Percentiles rank a stretch among this genome's conserved stretches.
phyloP scores from a whole-genome alignment of 2,329 filamentous ascomycete species.

The Hymenoscyphus salicellus region DNA sequence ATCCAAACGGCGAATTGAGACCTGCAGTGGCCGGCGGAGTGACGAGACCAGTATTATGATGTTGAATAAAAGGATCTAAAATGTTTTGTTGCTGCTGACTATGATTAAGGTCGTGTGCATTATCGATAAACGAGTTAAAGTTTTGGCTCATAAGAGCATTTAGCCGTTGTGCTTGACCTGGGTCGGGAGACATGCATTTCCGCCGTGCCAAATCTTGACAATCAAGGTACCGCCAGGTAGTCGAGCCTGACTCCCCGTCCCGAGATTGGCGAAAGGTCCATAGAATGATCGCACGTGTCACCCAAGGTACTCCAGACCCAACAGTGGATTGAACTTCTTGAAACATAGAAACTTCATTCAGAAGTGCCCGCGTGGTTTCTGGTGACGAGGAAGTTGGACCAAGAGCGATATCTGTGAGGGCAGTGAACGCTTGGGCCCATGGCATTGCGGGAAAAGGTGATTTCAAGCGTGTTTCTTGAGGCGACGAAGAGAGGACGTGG shows the following conservation, averaged over 20 bases:
- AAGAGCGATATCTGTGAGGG: constrained; percentile 28
- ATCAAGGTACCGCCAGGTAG: constrained; percentile 58
- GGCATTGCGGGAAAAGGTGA: constrained; percentile 32
- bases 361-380: constrained; percentile 44
- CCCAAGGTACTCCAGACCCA: constrained; percentile 48
- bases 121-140: constrained; percentile 49
- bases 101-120: constrained; percentile 19
- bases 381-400: constrained; percentile 43
- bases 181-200: constrained; percentile 33
- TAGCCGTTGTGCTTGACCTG: constrained; percentile 47
- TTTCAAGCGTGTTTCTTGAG: constrained; percentile 29
- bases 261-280: constrained; percentile 59
- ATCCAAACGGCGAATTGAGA: constrained; percentile 38
- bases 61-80: constrained; percentile 49
- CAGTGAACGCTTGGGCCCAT: constrained; percentile 34
- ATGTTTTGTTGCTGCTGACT: constrained; percentile 36
- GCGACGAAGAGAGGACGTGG: constrained; percentile 18
- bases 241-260: constrained; percentile 51
- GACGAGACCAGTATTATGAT: constrained; percentile 42
- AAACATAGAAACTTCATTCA: constrained; percentile 63
- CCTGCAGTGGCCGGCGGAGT: constrained; percentile 57
- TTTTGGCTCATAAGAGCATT: constrained; percentile 57
- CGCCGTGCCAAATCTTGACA: constrained; percentile 20
- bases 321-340: constrained; percentile 61
- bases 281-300: constrained; percentile 57